A percentile compares a stretch with the other conserved stretches of the same genome.
Conservation (phyloP, 2,329 filamentous ascomycete species). For the Curvularia sp. region DNA sequence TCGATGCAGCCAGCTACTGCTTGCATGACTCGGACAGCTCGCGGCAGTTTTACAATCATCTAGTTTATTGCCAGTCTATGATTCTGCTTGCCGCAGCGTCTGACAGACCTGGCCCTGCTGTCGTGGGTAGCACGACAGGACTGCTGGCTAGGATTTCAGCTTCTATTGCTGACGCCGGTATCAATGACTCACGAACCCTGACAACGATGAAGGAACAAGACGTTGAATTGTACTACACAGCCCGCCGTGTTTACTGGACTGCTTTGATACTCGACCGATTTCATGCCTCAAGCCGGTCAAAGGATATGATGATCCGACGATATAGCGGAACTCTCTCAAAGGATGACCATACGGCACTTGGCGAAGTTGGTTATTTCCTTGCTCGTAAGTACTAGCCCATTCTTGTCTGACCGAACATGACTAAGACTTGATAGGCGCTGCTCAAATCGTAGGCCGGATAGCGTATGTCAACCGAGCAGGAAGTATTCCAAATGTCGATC, state of each 20-base stretch:
- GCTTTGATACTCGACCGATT: conserved; percentile 49
- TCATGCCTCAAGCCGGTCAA: conserved; percentile 45
- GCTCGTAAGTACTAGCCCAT: conserved; percentile 39
- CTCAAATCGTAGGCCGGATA: conserved; percentile 43
- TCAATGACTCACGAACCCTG: conserved; percentile 42
- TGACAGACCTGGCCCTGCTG: conserved; percentile 40
- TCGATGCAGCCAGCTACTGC: conserved; percentile 40
- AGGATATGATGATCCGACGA: conserved; percentile 42
- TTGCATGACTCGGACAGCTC: conserved; percentile 37
- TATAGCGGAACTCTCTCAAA: conserved; percentile 41
- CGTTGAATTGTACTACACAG: conserved; percentile 36
- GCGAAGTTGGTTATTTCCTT: conserved; percentile 46
- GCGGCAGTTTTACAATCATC: conserved; percentile 41
- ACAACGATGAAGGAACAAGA: conserved; percentile 40
- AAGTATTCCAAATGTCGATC: conserved; percentile 41
- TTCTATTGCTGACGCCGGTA: conserved; percentile 38
- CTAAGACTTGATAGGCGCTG: conserved; percentile 32
- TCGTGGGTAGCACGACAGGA: conserved; percentile 38
- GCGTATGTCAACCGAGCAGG: conserved; percentile 38
- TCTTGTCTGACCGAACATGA: neutral
- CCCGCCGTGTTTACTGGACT: conserved; percentile 48
- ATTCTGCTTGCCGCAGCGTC: conserved; percentile 43
- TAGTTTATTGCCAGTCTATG: conserved; percentile 46
- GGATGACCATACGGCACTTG: conserved; percentile 41
- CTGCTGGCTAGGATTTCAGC: conserved; percentile 43